Base-by-base conservation (phyloP, 2,329 filamentous ascomycete species). In the Zopfia rhizophila region DNA sequence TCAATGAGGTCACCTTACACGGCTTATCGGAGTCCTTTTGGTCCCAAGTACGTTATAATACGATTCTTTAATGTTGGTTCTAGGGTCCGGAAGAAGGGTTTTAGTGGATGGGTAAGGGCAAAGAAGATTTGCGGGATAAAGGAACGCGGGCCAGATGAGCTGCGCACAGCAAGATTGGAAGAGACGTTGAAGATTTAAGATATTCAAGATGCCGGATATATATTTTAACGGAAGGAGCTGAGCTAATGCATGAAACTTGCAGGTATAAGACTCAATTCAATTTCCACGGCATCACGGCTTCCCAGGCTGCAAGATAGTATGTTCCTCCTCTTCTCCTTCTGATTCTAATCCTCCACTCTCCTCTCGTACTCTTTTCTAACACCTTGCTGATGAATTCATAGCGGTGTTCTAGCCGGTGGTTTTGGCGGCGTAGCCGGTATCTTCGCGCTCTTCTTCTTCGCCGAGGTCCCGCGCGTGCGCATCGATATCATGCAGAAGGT, bases 391-490 rank as follows among this genome's bases (percentile, higher is more conserved):
- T 48, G 22, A n/a, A 13, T 14, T 13, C 18, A 21, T 36, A 72
- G 69, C 50, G 69, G 69, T 49, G 46, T 47, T 41, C 76, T 83
- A 37, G 79, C 76, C 31, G 78, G 72, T 41, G 75, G 75, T 33
- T 85, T 86, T 70, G 84, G 82, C 55, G 80, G 77, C 52, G 75
- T 78, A 33, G 77, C 80, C 29, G 83, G 81, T 53, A 73, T 82
- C 65, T 82, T 83, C 70, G 82, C 80, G 25, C 66, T 87, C 58
- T 86, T 83, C 75, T 84, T 87, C 78, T 82, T 86, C 73, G 80
- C 82, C 60, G 83, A 85, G 60, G 77, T 87, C 18, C 84, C 84
- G 48, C 79, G 78, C 63, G 82, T 87, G 32, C 76, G 82, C 65
- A 77, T 80, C 60, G 84, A 87, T 65, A 83, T 87, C 56, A 75